Evolutionary conservation across 2,329 filamentous ascomycete species (phyloP).

Genomic region (Rosellinia necatrix): DNA sequence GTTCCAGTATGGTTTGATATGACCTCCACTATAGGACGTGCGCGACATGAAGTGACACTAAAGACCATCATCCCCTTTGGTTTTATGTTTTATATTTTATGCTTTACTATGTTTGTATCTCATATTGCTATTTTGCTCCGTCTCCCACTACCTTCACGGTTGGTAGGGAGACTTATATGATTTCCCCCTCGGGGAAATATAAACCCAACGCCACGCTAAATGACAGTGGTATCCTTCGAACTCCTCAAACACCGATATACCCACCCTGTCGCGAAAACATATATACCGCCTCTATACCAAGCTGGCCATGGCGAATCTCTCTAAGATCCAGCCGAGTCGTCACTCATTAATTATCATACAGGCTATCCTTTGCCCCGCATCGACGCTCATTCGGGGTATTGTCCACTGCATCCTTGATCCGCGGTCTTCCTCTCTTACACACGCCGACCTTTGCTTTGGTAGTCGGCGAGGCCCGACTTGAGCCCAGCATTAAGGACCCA

Average conservation of each 20-base stretch:
- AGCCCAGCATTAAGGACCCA: conserved; percentile 62
- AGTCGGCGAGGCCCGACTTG: conserved; percentile 54
- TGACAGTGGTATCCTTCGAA: conserved; percentile 38
- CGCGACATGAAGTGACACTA: too few relatives aligned
- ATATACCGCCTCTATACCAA: conserved; percentile 19
- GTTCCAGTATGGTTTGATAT: too few relatives aligned
- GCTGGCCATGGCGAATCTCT: conserved; percentile 24
- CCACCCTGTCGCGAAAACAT: not conserved
- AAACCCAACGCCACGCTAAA: conserved; percentile 38
- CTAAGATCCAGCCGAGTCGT: conserved; percentile 16
- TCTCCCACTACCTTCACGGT: conserved; percentile 7
- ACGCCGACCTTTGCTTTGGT: conserved; percentile 45
- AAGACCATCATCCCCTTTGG: too few relatives aligned
- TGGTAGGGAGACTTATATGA: conserved; percentile 18
- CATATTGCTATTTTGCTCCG: conserved; percentile 10
- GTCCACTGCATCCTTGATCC: conserved; percentile 23
- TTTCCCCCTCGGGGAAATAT: conserved; percentile 14
- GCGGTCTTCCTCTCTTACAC: not conserved
- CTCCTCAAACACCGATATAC: conserved; percentile 19
- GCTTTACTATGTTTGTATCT: conserved; percentile 2
- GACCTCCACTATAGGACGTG: too few relatives aligned
- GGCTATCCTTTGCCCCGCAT: conserved; percentile 7
- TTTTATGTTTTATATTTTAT: conserved; percentile 14
- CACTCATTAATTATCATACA: conserved; percentile 23
- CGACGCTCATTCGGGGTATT: not conserved